phyloP scores from a whole-genome alignment of 2,329 filamentous ascomycete species.

The Curvularia spicifera region DNA sequence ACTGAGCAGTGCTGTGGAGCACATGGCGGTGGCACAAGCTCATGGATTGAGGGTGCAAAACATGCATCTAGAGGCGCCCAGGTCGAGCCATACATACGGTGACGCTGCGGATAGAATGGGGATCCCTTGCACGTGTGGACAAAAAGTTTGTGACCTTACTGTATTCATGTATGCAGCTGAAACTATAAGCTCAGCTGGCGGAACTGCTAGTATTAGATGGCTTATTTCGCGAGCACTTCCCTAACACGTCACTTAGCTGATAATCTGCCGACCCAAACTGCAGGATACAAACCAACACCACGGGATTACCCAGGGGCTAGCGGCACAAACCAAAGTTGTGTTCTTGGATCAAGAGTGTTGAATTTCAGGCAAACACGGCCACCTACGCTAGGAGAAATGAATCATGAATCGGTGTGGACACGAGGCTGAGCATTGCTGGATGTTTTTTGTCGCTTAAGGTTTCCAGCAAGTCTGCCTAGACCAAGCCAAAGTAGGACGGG shows the following conservation, averaged over 20 bases:
- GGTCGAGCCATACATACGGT: conserved; percentile 19
- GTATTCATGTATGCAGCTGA: conserved; percentile 30
- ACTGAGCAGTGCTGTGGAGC: conserved; percentile 19
- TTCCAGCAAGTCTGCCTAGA: conserved; percentile 30
- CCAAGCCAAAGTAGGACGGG: conserved; percentile 14
- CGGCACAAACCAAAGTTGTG: conserved; percentile 9
- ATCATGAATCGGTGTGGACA: conserved; percentile 19
- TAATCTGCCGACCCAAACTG: not conserved
- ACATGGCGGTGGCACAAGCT: conserved; percentile 37
- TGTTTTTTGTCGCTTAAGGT: conserved; percentile 4
- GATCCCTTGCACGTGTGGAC: conserved; percentile 28
- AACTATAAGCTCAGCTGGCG: conserved; percentile 30
- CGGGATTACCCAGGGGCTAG: conserved; percentile 5
- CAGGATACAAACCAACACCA: not conserved
- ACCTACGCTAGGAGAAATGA: conserved; percentile 38
- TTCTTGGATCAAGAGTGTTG: conserved; percentile 16
- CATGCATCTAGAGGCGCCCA: conserved; percentile 16
- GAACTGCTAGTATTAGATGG: conserved; percentile 17
- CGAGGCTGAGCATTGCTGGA: conserved; percentile 29
- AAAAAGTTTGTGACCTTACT: conserved; percentile 26
- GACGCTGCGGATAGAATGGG: conserved; percentile 20
- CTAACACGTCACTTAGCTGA: conserved; percentile 1
- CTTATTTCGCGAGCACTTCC: conserved; percentile 11
- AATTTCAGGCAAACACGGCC: conserved; percentile 35
- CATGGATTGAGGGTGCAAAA: conserved; percentile 13